These are phyloP conservation scores for Albifimbria verrucaria DNA, from an alignment of 2,329 filamentous ascomycete genomes.

Conservation along the genomic window DNA sequence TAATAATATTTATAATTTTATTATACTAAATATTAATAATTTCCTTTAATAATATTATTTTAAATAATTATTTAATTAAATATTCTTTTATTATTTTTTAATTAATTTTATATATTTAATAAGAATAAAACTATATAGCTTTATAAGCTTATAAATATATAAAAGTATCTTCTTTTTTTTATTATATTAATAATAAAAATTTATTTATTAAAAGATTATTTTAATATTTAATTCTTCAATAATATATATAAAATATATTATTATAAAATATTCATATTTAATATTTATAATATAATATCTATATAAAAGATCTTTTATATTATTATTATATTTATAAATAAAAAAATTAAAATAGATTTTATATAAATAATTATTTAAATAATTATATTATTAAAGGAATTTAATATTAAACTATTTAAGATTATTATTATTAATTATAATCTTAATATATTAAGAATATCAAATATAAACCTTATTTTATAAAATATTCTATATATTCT, in stretches of 20 bases:
- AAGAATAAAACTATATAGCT: conserved; percentile 1
- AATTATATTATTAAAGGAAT: background rate
- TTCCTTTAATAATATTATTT: background rate
- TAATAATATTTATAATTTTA: background rate
- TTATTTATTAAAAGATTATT: conserved; percentile 3
- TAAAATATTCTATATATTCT: background rate
- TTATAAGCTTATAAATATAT: conserved; percentile 4
- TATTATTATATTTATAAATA: background rate
- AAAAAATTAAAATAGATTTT: background rate
- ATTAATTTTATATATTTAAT: background rate
- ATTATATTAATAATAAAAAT: background rate
- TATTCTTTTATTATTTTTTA: background rate
- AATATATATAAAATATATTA: background rate
- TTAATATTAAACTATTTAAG: background rate
- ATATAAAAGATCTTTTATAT: background rate
- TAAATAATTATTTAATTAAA: background rate
- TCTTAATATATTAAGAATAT: background rate
- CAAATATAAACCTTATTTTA: background rate
- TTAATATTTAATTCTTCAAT: background rate
- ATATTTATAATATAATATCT: background rate
- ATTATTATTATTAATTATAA: background rate
- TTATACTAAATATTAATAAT: background rate
- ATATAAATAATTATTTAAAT: background rate
- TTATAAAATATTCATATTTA: conserved; percentile 1
- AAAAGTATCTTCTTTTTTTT: conserved; percentile 1